phyloP scores from a whole-genome alignment of 768 basidiomycete genomes.

The Termitomyces sp. region DNA sequence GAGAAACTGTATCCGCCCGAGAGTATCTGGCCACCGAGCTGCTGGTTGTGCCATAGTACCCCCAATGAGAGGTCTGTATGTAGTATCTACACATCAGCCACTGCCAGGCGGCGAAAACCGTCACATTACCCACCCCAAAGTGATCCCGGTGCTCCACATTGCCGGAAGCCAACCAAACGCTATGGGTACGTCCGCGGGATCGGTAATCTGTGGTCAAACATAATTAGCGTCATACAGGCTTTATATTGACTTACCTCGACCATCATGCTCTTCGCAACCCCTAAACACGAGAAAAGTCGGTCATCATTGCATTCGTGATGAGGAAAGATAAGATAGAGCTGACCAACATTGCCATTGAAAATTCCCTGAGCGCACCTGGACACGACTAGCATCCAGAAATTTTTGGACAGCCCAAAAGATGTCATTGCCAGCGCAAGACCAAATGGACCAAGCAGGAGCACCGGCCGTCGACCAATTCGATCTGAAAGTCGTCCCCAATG shows the following conservation, averaged over 20 bases:
- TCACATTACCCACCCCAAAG: slow-evolving; percentile 17
- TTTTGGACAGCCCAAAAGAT: slow-evolving; percentile 27
- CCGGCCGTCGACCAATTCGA: slow-evolving; percentile 27
- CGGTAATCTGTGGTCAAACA: slow-evolving; percentile 8
- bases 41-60: slow-evolving; percentile 26
- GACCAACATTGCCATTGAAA: slow-evolving; percentile 22
- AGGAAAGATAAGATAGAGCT: not conserved
- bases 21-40: slow-evolving; percentile 20
- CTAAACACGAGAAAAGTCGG: not conserved
- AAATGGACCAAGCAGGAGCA: slow-evolving; percentile 28
- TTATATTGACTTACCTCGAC: slow-evolving; percentile 4
- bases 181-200: slow-evolving; percentile 10
- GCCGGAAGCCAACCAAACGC: slow-evolving; percentile 16
- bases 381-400: slow-evolving; percentile 25
- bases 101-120: not conserved
- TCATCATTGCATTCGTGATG: not conserved
- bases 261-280: slow-evolving; percentile 15
- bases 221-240: not conserved
- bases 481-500: slow-evolving; percentile 34
- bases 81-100: not conserved
- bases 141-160: slow-evolving; percentile 21
- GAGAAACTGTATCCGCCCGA: slow-evolving; percentile 22
- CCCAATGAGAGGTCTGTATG: slow-evolving; percentile 22
- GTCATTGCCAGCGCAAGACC: slow-evolving; percentile 27
- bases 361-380: slow-evolving; percentile 27